These are phyloP conservation scores for Rhynchosporium graminicola DNA, from an alignment of 2,329 filamentous ascomycete species.

Conservation along the genomic window DNA sequence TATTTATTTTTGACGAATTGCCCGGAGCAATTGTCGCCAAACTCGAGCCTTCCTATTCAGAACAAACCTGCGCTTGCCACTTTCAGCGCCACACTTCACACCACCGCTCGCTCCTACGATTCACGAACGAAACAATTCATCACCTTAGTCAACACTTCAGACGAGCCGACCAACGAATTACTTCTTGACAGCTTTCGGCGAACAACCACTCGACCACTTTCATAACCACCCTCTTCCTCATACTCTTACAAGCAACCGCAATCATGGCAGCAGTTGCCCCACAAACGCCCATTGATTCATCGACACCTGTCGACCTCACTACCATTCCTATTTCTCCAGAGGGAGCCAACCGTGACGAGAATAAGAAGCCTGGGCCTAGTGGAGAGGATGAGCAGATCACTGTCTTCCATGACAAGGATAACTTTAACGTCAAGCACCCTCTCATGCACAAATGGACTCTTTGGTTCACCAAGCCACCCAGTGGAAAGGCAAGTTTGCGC, in stretches of 20 bases:
- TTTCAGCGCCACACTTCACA: constrained; percentile 10
- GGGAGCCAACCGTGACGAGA: constrained; percentile 55
- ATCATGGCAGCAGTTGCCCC: constrained; percentile 37
- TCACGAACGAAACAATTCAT: not conserved
- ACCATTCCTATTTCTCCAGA: constrained; percentile 68
- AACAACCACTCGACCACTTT: not conserved
- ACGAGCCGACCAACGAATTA: not conserved
- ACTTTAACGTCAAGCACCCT: constrained; percentile 99
- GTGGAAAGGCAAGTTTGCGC: constrained; percentile 71
- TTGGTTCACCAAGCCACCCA: constrained; percentile 99
- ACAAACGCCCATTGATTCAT: constrained; percentile 28
- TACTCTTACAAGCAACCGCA: constrained; percentile 10
- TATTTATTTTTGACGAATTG: constrained; percentile 28
- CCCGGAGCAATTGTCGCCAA: constrained; percentile 38
- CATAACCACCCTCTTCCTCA: not conserved
- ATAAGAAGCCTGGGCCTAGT: constrained; percentile 48
- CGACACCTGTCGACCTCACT: constrained; percentile 63
- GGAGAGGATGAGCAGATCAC: constrained; percentile 70
- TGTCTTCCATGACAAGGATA: constrained; percentile 96
- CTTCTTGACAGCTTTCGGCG: not conserved
- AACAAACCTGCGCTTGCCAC: constrained; percentile 15
- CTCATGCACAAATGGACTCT: constrained; percentile 97
- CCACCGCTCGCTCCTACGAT: not conserved
- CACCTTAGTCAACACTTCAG: not conserved
- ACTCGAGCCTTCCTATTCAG: constrained; percentile 2